Percentiles rank a stretch among this genome's conserved stretches.
Evolutionary conservation across 208 protist genomes (phyloP).

Genomic region (Trypanosoma caninum): DNA sequence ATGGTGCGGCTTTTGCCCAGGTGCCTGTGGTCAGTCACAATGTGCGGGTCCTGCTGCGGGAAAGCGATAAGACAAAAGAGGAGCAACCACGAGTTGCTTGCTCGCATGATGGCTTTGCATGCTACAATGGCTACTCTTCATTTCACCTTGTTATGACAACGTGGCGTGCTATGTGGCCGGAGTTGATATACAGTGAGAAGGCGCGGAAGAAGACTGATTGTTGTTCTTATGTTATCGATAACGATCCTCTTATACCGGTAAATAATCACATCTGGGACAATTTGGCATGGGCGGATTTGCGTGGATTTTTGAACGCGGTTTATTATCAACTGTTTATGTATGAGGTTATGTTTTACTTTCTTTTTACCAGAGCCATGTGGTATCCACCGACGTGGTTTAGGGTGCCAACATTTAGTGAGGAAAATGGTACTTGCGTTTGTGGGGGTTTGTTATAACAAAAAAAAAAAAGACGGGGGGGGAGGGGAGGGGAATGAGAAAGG

Average conservation of each 20-base stretch:
- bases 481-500: too few species aligned
- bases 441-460: slow-evolving; percentile 2
- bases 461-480: too few species aligned
- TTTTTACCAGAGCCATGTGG: slow-evolving; percentile 74
- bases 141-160: slow-evolving; percentile 80
- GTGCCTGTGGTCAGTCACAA: slow-evolving; percentile 84
- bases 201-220: background rate
- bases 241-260: slow-evolving; percentile 28
- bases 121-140: slow-evolving; percentile 77
- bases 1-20: slow-evolving; percentile 73
- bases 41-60: slow-evolving; percentile 48
- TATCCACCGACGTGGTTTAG: slow-evolving; percentile 69
- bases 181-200: slow-evolving; percentile 46
- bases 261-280: slow-evolving; percentile 78
- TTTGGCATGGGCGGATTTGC: slow-evolving; percentile 50
- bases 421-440: slow-evolving; percentile 9
- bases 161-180: slow-evolving; percentile 86
- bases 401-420: slow-evolving; percentile 47
- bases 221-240: background rate
- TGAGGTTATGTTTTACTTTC: slow-evolving; percentile 83
- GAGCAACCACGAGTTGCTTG: background rate
- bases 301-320: slow-evolving; percentile 58
- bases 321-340: slow-evolving; percentile 66
- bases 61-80: slow-evolving; percentile 16
- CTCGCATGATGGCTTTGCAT: slow-evolving; percentile 15